phyloP scores from a whole-genome alignment of 176 grass and related monocot species.

The Chloris gayana region DNA sequence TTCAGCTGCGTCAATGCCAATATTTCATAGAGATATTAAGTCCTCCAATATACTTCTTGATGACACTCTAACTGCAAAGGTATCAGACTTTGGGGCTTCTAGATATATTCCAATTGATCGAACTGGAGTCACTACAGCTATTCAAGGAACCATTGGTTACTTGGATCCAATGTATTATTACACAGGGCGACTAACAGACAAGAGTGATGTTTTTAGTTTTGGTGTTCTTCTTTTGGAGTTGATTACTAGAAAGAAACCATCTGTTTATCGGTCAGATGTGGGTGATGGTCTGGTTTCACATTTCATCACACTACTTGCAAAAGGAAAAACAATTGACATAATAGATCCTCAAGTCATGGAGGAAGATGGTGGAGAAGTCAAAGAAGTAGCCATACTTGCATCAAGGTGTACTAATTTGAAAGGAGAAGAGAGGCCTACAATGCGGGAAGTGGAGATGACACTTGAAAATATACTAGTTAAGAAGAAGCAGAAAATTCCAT shows the following conservation, averaged over 20 bases:
- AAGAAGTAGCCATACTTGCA: conserved; percentile 2
- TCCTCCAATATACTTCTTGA: conserved; percentile 61
- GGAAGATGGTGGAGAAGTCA: too few relatives aligned
- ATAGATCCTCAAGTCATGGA: conserved; percentile 24
- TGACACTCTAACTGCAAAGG: conserved; percentile 50
- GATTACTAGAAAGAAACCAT: conserved; percentile 47
- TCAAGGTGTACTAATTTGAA: conserved; percentile 29
- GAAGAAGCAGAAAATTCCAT: conserved; percentile 5
- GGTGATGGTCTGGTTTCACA: conserved; percentile 30
- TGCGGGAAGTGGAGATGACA: conserved; percentile 34
- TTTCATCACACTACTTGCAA: conserved; percentile 7
- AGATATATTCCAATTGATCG: conserved; percentile 48
- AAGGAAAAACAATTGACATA: conserved; percentile 5
- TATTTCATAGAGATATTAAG: conserved; percentile 68
- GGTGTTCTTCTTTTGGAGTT: conserved; percentile 67
- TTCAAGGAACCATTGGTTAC: conserved; percentile 66
- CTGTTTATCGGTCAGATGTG: not conserved
- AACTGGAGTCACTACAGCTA: conserved; percentile 45
- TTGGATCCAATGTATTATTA: conserved; percentile 62
- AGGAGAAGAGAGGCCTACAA: conserved; percentile 20
- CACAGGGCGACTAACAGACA: conserved; percentile 48
- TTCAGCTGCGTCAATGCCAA: conserved; percentile 35
- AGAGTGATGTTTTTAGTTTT: conserved; percentile 68
- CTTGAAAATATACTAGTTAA: conserved; percentile 19
- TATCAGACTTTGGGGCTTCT: conserved; percentile 67